These are phyloP conservation scores for Sarocladium oryzae DNA, from an alignment of 2,329 filamentous ascomycete genomes.

Conservation along the genomic window DNA sequence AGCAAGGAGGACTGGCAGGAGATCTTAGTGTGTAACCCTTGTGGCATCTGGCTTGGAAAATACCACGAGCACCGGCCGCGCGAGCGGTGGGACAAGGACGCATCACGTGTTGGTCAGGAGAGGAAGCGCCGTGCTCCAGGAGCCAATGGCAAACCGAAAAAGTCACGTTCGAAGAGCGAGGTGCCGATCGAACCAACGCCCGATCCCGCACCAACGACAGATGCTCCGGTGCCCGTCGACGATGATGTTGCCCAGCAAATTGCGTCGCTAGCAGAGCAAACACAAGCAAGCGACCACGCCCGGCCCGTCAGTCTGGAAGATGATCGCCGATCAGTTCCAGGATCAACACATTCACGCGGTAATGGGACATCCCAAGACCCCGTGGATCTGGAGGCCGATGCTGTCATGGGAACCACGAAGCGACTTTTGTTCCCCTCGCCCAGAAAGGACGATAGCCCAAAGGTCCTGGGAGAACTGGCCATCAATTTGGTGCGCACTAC, in stretches of 20 bases:
- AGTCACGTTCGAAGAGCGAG: conserved; percentile 42
- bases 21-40: conserved; percentile 85
- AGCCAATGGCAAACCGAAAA: conserved; percentile 36
- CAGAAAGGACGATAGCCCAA: conserved; percentile 56
- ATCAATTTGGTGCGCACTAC: conserved; percentile 44
- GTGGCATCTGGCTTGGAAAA: conserved; percentile 91
- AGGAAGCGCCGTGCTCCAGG: conserved; percentile 39
- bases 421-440: conserved; percentile 74
- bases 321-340: not conserved
- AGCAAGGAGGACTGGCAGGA: conserved; percentile 64
- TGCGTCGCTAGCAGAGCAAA: not conserved
- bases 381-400: conserved; percentile 43
- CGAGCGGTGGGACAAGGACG: conserved; percentile 71
- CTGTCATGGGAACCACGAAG: conserved; percentile 51
- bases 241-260: conserved; percentile 7
- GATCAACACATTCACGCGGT: conserved; percentile 48
- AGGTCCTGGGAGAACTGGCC: conserved; percentile 52
- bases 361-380: conserved; percentile 52
- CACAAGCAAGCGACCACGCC: not conserved
- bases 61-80: conserved; percentile 77
- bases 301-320: not conserved
- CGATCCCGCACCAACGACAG: conserved; percentile 48
- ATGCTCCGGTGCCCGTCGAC: conserved; percentile 43
- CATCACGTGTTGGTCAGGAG: conserved; percentile 44
- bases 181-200: conserved; percentile 40